Base-by-base conservation (phyloP, 768 basidiomycete species). In the Trametopsis cervina region DNA sequence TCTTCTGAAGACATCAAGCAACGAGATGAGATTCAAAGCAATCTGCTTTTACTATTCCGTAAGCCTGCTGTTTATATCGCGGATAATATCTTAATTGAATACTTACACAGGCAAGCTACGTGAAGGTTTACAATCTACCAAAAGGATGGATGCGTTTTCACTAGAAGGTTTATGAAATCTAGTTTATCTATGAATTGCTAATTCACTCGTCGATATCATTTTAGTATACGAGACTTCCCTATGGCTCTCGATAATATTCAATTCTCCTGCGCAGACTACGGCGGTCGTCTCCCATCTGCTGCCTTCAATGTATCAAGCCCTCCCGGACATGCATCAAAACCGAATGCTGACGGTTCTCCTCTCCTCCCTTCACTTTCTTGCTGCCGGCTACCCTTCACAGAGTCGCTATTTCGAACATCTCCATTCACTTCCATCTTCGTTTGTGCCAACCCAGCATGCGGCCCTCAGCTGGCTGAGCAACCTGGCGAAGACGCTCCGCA, bases 161-260 rank as follows among this genome's bases (percentile, higher is more conserved):
- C 46, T 81, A 11, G 83, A 88, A 77, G 87, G 86, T 85, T 49
- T 35, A 15, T 25, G 11, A 33, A 7, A 33, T 33, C 70, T 22
- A 36, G 22, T 20, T 21, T n/a, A 2, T 44, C 26, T n/a, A 20
- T 2, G 4, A 39, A 15, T 15, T 25, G 26, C 17, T 35, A 38
- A 23, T 20, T 13, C 22, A 18, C 40, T 26, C 44, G 11, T 33
- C 45, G 24, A 24, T 40, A 40, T 40, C 44, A 43, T 43, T 24
- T 24, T 57, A 89, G 87, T 77, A 1, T 88, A 86, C 59, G 83
- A 89, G 65, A 84, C 76, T 3, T 89, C 87, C 0, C 68, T 88
- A 18, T 77, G 73, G 61, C 70, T 87, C 24, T 74, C 84, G 21
- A 66, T 77, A 22, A 54, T 85, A 24, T 89, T 87, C 66, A 69